Evolutionary conservation across 2,329 filamentous ascomycete genomes (phyloP), one percentile per base, ranked within the genome.

Genomic region (Alternaria triticina): DNA sequence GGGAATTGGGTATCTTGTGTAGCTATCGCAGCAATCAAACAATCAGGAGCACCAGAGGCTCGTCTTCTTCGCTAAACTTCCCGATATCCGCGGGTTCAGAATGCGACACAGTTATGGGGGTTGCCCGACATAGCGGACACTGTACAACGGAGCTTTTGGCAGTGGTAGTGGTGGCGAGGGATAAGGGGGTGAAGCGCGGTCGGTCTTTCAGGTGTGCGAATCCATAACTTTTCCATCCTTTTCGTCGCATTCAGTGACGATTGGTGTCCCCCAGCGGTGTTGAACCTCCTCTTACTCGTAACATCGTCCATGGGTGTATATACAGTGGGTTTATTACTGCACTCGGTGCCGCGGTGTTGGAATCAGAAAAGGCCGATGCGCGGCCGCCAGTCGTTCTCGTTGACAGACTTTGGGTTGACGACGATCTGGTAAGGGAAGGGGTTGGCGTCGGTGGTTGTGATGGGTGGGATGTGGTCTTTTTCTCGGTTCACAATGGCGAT

Each of bases 381-480:
- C 60, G 90, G 88, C 52, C 92, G 89, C 93, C 93, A 95, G 55
- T 90, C 87, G 55, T 69, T 77, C 33, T 91, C 90, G 63, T 90
- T 86, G 20, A 68, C 67, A 27, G 74, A 51, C 74, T 93, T 93
- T 61, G 93, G 93, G 76, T 97, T 96, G 62, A 98, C 89, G 65
- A 91, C 87, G 76, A 98, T 97, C 80, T 94, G 91, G 81, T 97
- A 98, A 1, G 95, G 95, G 76, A 98, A 99, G 0, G 96, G 95
- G 79, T 98, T 98, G 51, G 91, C 85, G 66, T 95, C 93, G 76
- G 90, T 94, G 22, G 94, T 96, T 9, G 94, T 97, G 73, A 98
- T 98, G 54, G 95, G 96, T 1, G 96, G 96, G 69, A 99, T 98
- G 80, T 98, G 96, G 75, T 96, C 93, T 79, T 96, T 97, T 81